Evolutionary conservation across 345 rosid species (phyloP), one percentile per base, ranked within the genome.

Genomic region (Brassica nigra): DNA sequence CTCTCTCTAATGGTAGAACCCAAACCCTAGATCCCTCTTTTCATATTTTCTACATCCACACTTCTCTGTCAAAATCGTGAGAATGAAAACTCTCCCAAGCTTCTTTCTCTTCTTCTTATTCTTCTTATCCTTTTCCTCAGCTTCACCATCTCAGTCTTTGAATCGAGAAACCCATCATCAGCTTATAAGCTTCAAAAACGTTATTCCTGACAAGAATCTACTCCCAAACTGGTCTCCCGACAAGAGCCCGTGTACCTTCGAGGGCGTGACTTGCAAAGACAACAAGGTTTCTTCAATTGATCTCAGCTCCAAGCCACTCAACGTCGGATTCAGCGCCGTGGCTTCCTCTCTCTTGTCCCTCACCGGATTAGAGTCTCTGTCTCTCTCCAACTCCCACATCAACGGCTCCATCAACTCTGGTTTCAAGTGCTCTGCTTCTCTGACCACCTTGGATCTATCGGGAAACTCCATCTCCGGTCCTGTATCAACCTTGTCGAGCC

Each of bases 371-470:
- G 95, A 90, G 81, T 81, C 84, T 47, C 84, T 95, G 39, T 76
- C 85, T 31, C 82, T 92, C 80, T 66, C 82, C 11, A 49, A 82
- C 18, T 42, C 86, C 12, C 78, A 90, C 78, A 75, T 95, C 75
- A 84, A 92, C 44, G 99, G 97, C 68, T 62, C 86, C 71, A 74
- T 95, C 68, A 23, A 23, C 27, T 70, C 88, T 37, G 86, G 87
- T 54, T 87, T 89, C 82, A 88, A 83, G 79, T 95, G 99, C 83
- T 85, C 97, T 71, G 81, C 91, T 4, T 69, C 84, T 58, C 71
- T 74, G 72, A 79, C 81, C 71, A 79, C 37, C 82, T 76, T 95
- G 70, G 99, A 95, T 92, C 97, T 95, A 29, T 88, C 99, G 6
- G 77, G 58, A 2, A 95, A 92, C 86, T 62, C 42, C 31, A 67